Conservation (phyloP, 768 basidiomycete genomes). For the Boletus rex-veris region DNA sequence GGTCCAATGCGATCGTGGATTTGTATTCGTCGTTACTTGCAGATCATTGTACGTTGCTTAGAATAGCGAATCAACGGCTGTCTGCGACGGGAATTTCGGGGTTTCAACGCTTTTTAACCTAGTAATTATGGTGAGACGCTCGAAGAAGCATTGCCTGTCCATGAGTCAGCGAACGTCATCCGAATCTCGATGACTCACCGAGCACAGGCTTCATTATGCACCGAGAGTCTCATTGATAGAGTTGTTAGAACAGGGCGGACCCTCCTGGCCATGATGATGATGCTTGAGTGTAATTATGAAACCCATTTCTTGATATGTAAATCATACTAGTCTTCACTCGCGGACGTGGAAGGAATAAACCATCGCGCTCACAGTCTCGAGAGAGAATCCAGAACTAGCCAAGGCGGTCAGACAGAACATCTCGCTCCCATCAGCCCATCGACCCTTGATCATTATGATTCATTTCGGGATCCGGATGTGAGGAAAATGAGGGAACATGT, state of each 20-base stretch:
- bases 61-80: conserved; percentile 4
- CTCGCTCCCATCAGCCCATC: conserved; percentile 1
- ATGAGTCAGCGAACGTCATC: conserved; percentile 12
- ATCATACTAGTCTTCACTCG: neutral
- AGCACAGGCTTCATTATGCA: conserved; percentile 3
- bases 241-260: neutral
- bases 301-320: conserved; percentile 13
- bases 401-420: neutral
- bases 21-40: conserved; percentile 24
- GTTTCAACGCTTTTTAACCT: conserved; percentile 15
- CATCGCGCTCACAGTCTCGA: neutral
- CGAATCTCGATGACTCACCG: conserved; percentile 18
- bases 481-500: neutral
- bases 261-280: neutral
- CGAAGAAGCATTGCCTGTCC: neutral
- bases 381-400: neutral
- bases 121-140: conserved; percentile 13
- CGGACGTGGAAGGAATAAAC: neutral
- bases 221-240: conserved; percentile 4
- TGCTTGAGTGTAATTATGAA: neutral
- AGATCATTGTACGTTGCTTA: conserved; percentile 14
- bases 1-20: conserved; percentile 12
- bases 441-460: conserved; percentile 3
- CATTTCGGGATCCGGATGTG: conserved; percentile 8
- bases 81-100: conserved; percentile 14